phyloP scores from a whole-genome alignment of 163 green algal species.

The Scenedesmus sp. region DNA sequence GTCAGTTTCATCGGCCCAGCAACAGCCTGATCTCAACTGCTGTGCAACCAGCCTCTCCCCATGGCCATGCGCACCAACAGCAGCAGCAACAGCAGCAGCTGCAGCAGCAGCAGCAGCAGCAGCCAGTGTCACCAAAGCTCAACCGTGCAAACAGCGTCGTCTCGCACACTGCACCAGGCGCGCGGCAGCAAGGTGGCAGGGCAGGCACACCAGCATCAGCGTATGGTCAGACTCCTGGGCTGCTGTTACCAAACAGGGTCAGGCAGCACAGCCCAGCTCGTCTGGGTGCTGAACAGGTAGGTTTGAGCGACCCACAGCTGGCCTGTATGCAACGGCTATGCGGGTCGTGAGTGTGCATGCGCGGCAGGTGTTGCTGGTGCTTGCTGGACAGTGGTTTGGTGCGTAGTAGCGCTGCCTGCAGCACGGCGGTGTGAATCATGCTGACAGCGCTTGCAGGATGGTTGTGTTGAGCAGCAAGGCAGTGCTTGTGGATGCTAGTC shows the following conservation, averaged over 20 bases:
- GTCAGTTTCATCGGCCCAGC: conserved; percentile 47
- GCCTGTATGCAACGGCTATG: neutral
- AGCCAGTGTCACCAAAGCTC: conserved; percentile 53
- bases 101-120: conserved; percentile 39
- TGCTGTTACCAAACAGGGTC: conserved; percentile 14
- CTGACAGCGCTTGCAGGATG: too few relatives aligned
- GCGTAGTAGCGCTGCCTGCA: neutral
- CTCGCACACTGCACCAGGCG: conserved; percentile 42
- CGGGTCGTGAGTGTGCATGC: neutral
- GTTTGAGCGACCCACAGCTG: neutral
- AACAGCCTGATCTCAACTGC: conserved; percentile 72
- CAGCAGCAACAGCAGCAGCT: too few relatives aligned
- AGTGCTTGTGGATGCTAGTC: too few relatives aligned
- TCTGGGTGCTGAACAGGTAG: conserved; percentile 22
- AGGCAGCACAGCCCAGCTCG: conserved; percentile 46
- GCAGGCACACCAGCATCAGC: conserved; percentile 54
- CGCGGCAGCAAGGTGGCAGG: conserved; percentile 16
- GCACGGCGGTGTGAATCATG: too few relatives aligned
- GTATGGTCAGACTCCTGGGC: conserved; percentile 45
- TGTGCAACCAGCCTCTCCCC: conserved; percentile 55
- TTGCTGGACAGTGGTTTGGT: neutral
- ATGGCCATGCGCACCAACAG: neutral
- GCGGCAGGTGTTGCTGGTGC: neutral
- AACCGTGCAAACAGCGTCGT: conserved; percentile 57
- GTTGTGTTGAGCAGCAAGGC: too few relatives aligned